phyloP scores from a whole-genome alignment of 2,329 filamentous ascomycete genomes.

The Ascocoryne sarcoides region DNA sequence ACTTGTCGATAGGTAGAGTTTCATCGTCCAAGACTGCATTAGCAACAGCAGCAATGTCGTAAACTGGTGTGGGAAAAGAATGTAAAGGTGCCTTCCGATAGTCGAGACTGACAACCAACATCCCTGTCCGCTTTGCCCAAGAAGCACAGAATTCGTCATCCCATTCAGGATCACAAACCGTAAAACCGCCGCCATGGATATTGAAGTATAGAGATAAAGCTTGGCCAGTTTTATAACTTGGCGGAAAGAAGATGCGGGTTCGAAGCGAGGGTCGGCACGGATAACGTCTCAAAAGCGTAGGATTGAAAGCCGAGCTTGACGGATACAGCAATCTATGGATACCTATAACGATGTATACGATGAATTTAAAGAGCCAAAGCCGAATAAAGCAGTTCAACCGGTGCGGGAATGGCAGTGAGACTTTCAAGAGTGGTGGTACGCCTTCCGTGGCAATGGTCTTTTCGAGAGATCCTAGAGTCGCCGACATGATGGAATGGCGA shows the following conservation, averaged over 20 bases:
- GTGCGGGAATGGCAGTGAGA: not conserved
- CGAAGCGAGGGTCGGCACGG: conserved; percentile 18
- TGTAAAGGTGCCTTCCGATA: conserved; percentile 40
- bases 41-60: conserved; percentile 38
- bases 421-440: not conserved
- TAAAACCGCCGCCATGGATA: conserved; percentile 46
- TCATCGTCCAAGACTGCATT: conserved; percentile 35
- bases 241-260: conserved; percentile 32
- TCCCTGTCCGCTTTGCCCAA: conserved; percentile 33
- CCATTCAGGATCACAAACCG: conserved; percentile 33
- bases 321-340: not conserved
- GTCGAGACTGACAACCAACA: conserved; percentile 39
- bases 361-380: not conserved
- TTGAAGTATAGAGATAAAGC: conserved; percentile 36
- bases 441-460: no score
- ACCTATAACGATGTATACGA: not conserved
- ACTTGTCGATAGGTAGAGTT: conserved; percentile 37
- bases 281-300: conserved; percentile 17
- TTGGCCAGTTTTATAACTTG: conserved; percentile 15
- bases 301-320: not conserved
- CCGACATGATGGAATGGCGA: not conserved
- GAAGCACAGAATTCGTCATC: conserved; percentile 40
- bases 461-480: not conserved
- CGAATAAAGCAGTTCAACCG: not conserved
- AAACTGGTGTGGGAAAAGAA: conserved; percentile 36